phyloP scores from a whole-genome alignment of 1,284 basidiomycete species.

The Acaromyces ingoldii region DNA sequence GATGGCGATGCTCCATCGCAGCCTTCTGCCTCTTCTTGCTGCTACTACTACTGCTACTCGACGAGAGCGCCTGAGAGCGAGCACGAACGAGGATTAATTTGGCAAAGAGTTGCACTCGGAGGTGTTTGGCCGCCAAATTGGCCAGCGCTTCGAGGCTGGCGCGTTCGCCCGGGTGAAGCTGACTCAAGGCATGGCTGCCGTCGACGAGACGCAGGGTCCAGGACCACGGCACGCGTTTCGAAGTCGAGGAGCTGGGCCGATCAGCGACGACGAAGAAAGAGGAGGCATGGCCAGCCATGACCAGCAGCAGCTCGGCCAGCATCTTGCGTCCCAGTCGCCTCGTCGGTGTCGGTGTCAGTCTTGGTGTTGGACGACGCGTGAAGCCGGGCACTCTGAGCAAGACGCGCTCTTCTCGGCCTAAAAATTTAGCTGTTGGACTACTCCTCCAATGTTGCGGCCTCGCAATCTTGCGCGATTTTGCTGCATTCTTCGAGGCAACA shows the following conservation, averaged over 20 bases:
- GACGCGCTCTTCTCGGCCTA: too few relatives aligned
- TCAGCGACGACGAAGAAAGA: slow-evolving; percentile 25
- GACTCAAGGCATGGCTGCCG: slow-evolving; percentile 18
- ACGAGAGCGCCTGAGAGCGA: neutral
- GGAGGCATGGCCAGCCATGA: slow-evolving; percentile 28
- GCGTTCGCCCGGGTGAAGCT: slow-evolving; percentile 23
- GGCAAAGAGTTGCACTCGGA: slow-evolving; percentile 22
- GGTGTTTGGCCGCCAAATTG: slow-evolving; percentile 20
- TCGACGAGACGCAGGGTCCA: slow-evolving; percentile 16
- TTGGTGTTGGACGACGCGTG: too few relatives aligned
- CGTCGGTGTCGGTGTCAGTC: too few relatives aligned
- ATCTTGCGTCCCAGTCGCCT: too few relatives aligned
- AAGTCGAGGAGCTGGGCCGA: neutral
- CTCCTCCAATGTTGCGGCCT: too few relatives aligned
- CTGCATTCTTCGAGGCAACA: too few relatives aligned
- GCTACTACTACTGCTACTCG: neutral
- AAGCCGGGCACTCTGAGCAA: too few relatives aligned
- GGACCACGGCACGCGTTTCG: neutral
- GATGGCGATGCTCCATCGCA: too few relatives aligned
- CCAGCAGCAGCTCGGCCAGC: slow-evolving; percentile 28
- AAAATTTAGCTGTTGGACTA: too few relatives aligned
- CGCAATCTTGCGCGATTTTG: too few relatives aligned
- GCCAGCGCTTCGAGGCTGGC: slow-evolving; percentile 24
- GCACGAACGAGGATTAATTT: neutral
- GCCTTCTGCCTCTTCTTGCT: slow-evolving; percentile 6